Conservation (phyloP, 2,329 filamentous ascomycete genomes). For the Alternaria sp. region DNA sequence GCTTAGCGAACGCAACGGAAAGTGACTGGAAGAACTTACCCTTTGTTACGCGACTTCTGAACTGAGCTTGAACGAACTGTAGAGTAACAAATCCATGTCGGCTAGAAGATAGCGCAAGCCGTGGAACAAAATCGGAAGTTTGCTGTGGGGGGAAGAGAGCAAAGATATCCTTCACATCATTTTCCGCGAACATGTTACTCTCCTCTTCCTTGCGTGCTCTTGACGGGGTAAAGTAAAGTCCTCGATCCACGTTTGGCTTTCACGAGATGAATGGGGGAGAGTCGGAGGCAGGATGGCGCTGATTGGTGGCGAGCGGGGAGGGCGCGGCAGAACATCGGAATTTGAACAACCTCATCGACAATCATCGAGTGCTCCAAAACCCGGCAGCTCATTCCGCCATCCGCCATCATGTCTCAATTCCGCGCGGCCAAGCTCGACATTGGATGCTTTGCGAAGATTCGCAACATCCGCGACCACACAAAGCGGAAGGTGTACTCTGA, state of each 20-base stretch:
- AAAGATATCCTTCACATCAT: conserved; percentile 42
- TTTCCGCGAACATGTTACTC: conserved; percentile 42
- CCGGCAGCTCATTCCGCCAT: conserved; percentile 1
- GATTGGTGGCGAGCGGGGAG: conserved; percentile 18
- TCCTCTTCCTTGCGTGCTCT: neutral
- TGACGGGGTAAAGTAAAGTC: conserved; percentile 3
- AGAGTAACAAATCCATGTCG: conserved; percentile 40
- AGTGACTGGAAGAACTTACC: conserved; percentile 7
- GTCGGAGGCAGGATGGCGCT: conserved; percentile 6
- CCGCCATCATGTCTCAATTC: conserved; percentile 70
- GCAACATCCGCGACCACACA: conserved; percentile 90
- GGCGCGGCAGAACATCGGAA: conserved; percentile 20
- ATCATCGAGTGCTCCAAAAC: conserved; percentile 6
- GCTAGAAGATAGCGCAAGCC: conserved; percentile 30
- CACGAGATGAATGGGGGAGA: neutral
- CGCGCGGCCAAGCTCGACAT: conserved; percentile 89
- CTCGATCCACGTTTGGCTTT: neutral
- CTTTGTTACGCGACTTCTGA: conserved; percentile 29
- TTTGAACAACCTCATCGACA: conserved; percentile 17
- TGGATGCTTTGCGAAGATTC: conserved; percentile 85
- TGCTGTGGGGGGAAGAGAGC: conserved; percentile 32
- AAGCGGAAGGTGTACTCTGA: conserved; percentile 93
- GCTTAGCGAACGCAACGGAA: conserved; percentile 5
- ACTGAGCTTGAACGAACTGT: conserved; percentile 27
- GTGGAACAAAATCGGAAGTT: conserved; percentile 16